Evolutionary conservation across 2,329 filamentous ascomycete species (phyloP), one percentile per base, ranked within the genome.

Genomic region (Ambrosiella beaveri): DNA sequence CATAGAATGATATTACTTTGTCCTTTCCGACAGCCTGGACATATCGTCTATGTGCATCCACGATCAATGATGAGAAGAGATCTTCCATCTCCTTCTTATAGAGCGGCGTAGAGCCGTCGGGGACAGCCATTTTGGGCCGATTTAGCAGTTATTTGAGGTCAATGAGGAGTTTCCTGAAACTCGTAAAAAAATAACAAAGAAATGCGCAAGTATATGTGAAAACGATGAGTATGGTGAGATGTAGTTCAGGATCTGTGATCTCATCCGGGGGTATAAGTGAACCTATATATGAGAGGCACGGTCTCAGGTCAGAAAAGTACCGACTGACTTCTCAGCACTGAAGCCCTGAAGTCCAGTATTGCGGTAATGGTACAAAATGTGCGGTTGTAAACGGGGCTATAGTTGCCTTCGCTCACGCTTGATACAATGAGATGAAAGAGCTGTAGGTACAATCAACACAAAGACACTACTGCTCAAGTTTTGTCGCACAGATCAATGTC

Each of bases 11-110:
- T 12, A 60, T 53, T 15, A 52, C 54, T n/a, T 57, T 54, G 11
- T 50, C 37, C 4, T 54, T 47, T 15, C 56, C 57, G 6, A 54
- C 58, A 5, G 60, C 36, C 9, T 57, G 51, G 15, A 60, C 44
- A 45, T 62, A 62, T 12, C 15, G 35, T 11, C 58, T 54, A 49
- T 61, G 57, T 12, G 61, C 61, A 27, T 62, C 60, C 35, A 56
- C 45, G 11, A 62, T 45, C n/a, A 62, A 57, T 5, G 50, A 55
- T n/a, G 45, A 47, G 54, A 62, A 62, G 11, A 59, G 60, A 11
- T 36, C 45, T 13, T 62, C 60, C 44, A 61, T 58, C 15, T 62
- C 61, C 19, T 50, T 49, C 49, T 58, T 56, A 40, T 52, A 19
- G 13, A 27, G 40, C 49, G 47, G 39, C 17, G 39, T 17, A n/a